These are phyloP conservation scores for Colletotrichum theobromicola DNA, from an alignment of 2,329 filamentous ascomycete species.

Conservation along the genomic window DNA sequence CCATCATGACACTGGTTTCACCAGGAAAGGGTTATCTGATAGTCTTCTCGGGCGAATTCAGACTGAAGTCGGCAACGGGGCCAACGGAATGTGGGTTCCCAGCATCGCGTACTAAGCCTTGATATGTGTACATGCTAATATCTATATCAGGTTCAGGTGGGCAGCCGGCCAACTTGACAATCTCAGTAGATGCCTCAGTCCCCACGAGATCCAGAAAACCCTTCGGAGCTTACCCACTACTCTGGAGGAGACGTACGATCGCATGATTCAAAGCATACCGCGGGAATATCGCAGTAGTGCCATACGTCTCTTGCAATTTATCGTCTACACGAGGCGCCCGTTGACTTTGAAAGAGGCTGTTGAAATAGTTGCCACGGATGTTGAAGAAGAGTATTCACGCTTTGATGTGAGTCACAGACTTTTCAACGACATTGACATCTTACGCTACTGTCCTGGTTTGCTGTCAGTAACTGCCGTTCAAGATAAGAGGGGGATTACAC, in stretches of 20 bases:
- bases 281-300: fast-evolving
- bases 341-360: background rate
- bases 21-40: background rate
- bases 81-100: background rate
- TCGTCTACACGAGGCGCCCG: background rate
- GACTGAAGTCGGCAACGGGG: background rate
- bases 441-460: background rate
- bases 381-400: background rate
- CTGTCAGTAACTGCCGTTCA: background rate
- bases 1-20: background rate
- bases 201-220: background rate
- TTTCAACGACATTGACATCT: background rate
- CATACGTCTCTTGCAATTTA: background rate
- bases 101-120: too few relatives aligned
- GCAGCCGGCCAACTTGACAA: background rate
- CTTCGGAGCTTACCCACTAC: background rate
- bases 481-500: fast-evolving
- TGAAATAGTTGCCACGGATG: background rate
- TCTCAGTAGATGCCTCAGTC: background rate
- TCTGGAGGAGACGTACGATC: background rate
- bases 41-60: background rate
- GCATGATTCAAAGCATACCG: background rate
- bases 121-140: too few relatives aligned
- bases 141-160: background rate
- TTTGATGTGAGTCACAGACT: background rate